Percentiles rank a stretch among this genome's conserved stretches.
These are phyloP conservation scores for Metschnikowia sp. DNA, from an alignment of 805 yeast genomes.

Conservation along the genomic window DNA sequence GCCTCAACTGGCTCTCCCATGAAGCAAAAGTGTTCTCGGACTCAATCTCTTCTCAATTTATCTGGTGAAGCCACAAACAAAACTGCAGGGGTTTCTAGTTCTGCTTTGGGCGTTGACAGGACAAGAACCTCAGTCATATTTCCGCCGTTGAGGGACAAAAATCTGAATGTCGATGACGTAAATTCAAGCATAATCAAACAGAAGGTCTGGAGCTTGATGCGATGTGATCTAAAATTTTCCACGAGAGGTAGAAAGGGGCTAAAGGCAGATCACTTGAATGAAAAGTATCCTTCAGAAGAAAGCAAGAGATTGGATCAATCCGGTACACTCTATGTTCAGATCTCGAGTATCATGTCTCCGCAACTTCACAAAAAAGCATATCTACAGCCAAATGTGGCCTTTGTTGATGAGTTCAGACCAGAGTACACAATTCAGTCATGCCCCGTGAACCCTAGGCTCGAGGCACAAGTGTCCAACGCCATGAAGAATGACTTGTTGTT, in stretches of 20 bases:
- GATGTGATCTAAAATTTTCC: background rate
- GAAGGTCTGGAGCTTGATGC: constrained; percentile 5
- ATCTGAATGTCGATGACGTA: constrained; percentile 1
- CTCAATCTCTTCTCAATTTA: constrained; percentile 35
- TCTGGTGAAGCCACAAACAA: constrained; percentile 8
- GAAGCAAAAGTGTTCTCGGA: constrained; percentile 22
- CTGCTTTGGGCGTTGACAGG: constrained; percentile 8
- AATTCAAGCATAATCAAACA: constrained; percentile 3
- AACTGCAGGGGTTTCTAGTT: constrained; percentile 9
- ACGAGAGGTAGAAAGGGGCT: background rate
- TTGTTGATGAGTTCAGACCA: constrained; percentile 48
- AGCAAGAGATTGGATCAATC: too few species aligned
- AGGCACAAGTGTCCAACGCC: constrained; percentile 43
- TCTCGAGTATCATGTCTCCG: too few species aligned
- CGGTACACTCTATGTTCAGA: too few species aligned
- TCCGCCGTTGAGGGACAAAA: constrained; percentile 2
- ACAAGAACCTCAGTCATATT: constrained; percentile 5
- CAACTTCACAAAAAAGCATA: constrained; percentile 9
- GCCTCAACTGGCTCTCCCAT: constrained; percentile 4
- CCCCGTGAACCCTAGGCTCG: constrained; percentile 49
- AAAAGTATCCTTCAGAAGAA: too few species aligned
- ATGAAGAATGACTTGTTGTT: constrained; percentile 53
- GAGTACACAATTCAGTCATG: constrained; percentile 55
- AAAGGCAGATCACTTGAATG: too few species aligned
- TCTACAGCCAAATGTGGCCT: constrained; percentile 38